Percentiles rank a stretch among this genome's conserved stretches.
Evolutionary conservation across 2,329 filamentous ascomycete species (phyloP).

Genomic region (Fusarium begoniae): DNA sequence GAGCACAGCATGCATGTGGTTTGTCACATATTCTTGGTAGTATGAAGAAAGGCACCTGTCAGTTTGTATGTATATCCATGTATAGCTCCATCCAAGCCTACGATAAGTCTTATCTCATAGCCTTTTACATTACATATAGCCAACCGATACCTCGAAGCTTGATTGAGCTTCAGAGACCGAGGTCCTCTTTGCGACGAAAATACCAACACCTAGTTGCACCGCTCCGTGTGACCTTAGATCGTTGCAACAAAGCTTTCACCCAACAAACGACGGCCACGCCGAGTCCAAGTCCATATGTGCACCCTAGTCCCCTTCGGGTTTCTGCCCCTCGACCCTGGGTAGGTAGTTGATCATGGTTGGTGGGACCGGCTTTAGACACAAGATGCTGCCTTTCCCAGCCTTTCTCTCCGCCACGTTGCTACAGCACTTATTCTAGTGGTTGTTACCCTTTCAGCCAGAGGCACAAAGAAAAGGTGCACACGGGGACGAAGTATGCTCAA

Average conservation of each 20-base stretch:
- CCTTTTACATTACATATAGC: background rate
- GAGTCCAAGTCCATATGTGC: constrained; percentile 4
- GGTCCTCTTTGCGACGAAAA: background rate
- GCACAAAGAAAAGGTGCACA: constrained; percentile 18
- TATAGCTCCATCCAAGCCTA: background rate
- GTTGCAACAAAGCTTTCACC: background rate
- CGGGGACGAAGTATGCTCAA: background rate
- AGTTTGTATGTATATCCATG: too few relatives aligned
- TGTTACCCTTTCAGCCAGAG: background rate
- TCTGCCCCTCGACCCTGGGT: constrained; percentile 1
- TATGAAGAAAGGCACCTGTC: background rate
- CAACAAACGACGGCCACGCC: constrained; percentile 32
- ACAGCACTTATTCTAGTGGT: constrained; percentile 42
- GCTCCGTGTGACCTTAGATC: background rate
- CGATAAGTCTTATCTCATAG: background rate
- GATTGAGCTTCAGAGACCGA: background rate
- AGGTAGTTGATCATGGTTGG: constrained; percentile 15
- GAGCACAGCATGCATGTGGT: background rate
- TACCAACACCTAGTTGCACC: background rate
- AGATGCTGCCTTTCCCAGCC: constrained; percentile 39
- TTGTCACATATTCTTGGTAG: background rate
- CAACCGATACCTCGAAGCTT: background rate
- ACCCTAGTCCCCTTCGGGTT: constrained; percentile 14
- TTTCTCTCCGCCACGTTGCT: constrained; percentile 42
- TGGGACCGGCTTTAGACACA: constrained; percentile 29